Percentiles rank a stretch among this genome's conserved stretches.
Conservation (phyloP, 495 filamentous ascomycete species). For the Xylaria longipes region DNA sequence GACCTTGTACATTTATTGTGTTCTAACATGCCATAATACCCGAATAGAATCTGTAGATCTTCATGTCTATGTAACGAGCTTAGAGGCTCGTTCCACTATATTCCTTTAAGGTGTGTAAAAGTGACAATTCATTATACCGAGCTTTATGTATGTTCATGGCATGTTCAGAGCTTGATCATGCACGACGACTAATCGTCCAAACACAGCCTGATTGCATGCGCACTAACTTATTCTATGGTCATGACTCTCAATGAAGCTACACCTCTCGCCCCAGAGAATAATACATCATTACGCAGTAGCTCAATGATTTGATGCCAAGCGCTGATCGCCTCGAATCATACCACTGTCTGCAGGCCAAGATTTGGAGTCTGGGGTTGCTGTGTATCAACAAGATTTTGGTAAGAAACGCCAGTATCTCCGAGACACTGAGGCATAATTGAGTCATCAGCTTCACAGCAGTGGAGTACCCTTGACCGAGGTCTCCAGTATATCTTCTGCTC, state of each 20-base stretch:
- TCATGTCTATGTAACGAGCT: background rate
- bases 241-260: background rate
- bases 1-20: constrained; percentile 5
- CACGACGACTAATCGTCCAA: background rate
- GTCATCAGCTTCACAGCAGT: background rate
- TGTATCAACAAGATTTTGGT: background rate
- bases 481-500: background rate
- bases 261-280: background rate
- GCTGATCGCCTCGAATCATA: background rate
- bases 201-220: background rate
- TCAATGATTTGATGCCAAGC: background rate
- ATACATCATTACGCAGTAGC: constrained; percentile 3
- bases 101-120: background rate
- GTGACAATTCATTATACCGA: background rate
- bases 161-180: background rate
- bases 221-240: background rate
- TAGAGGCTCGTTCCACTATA: background rate
- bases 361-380: constrained; percentile 10
- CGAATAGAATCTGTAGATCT: background rate
- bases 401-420: background rate
- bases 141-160: background rate
- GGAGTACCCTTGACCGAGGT: background rate
- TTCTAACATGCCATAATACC: constrained; percentile 13
- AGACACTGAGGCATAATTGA: background rate
- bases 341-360: constrained; percentile 1